Evolutionary conservation across 331 rosid genomes (phyloP).

Genomic region (Phaseolus coccineus): DNA sequence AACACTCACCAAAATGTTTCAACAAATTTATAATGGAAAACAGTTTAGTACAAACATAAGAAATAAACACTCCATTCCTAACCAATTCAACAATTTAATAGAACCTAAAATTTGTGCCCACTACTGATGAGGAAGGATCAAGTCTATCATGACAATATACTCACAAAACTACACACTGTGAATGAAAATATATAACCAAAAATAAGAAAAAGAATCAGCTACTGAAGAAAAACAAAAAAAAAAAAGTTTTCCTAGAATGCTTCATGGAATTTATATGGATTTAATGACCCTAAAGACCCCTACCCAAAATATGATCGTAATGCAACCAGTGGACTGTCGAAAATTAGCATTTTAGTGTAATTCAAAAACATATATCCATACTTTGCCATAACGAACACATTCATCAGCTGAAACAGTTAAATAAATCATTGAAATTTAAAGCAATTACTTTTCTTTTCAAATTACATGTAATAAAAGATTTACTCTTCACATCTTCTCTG

Average conservation of each 20-base stretch:
- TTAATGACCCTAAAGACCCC: neutral
- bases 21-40: neutral
- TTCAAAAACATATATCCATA: neutral
- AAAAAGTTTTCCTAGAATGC: neutral
- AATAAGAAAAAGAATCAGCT: slow-evolving; percentile 12
- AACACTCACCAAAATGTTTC: neutral
- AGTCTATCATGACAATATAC: neutral
- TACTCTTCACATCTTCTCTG: slow-evolving; percentile 3
- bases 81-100: neutral
- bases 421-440: slow-evolving; percentile 25
- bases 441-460: slow-evolving; percentile 25
- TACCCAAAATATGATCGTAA: neutral
- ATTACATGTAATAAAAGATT: slow-evolving; percentile 26
- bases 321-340: neutral
- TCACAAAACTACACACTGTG: neutral
- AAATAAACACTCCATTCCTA: too few relatives aligned
- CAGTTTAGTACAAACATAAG: too few relatives aligned
- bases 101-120: slow-evolving; percentile 15
- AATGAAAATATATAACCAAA: neutral
- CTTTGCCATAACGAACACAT: slow-evolving; percentile 17
- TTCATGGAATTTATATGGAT: neutral
- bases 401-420: slow-evolving; percentile 21
- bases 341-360: neutral
- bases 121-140: slow-evolving; percentile 23
- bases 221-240: slow-evolving; percentile 4